Conservation (phyloP, 2,329 filamentous ascomycete genomes). For the Verticillium albo-atrum region DNA sequence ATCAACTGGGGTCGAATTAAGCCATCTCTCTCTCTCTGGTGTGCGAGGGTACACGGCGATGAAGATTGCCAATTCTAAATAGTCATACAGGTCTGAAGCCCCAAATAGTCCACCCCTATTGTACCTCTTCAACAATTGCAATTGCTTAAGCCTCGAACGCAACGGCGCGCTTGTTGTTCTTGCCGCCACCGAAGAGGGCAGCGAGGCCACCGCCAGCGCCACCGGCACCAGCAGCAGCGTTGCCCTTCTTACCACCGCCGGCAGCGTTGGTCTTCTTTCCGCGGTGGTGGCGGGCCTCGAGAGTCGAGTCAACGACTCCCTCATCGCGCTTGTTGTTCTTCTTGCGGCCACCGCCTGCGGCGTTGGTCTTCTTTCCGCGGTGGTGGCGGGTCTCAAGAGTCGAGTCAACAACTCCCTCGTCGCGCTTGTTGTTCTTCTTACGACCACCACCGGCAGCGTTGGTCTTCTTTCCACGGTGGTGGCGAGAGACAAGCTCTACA, state of each 20-base stretch:
- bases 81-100: neutral
- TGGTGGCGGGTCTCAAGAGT: neutral
- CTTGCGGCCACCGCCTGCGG: neutral
- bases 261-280: neutral
- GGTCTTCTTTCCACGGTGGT: neutral
- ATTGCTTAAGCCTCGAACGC: neutral
- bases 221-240: neutral
- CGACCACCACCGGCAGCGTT: neutral
- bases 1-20: neutral
- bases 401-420: neutral
- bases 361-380: neutral
- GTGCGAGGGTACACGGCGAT: neutral
- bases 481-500: neutral
- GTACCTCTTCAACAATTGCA: neutral
- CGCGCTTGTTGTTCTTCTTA: neutral
- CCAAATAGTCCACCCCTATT: neutral
- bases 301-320: neutral
- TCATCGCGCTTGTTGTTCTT: neutral
- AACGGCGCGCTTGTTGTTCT: constrained; percentile 1
- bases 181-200: neutral
- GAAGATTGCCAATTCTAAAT: neutral
- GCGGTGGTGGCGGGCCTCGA: neutral
- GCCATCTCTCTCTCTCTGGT: neutral
- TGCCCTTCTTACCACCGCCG: neutral
- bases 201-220: neutral